A percentile compares a stretch with the other conserved stretches of the same genome.
Conservation (phyloP, 345 rosid species). For the Laguncularia racemosa region DNA sequence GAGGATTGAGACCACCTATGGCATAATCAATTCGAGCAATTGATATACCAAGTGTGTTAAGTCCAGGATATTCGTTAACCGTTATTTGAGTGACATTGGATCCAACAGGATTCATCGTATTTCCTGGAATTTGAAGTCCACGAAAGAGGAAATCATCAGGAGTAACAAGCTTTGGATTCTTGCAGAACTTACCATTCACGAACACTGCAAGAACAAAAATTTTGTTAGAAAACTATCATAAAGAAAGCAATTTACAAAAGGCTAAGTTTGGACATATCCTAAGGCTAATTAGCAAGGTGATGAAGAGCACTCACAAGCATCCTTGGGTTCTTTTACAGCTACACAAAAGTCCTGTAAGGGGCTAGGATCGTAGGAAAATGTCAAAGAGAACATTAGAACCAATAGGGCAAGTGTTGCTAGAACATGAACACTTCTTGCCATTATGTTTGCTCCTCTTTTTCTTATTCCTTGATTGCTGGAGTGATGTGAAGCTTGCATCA, state of each 20-base stretch:
- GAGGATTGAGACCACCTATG: slow-evolving; percentile 13
- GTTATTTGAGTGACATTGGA: slow-evolving; percentile 8
- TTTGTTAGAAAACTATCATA: slow-evolving; percentile 13
- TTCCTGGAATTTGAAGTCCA: slow-evolving; percentile 7
- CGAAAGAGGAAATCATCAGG: slow-evolving; percentile 11
- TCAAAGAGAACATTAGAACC: too few species aligned
- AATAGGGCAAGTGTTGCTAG: too few species aligned
- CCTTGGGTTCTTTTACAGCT: too few species aligned
- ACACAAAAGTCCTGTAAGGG: too few species aligned
- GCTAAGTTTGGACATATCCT: neutral
- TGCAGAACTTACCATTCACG: slow-evolving; percentile 17
- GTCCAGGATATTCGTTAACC: slow-evolving; percentile 6
- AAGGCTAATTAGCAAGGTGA: too few species aligned
- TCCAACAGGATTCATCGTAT: slow-evolving; percentile 10
- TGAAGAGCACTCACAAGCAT: too few species aligned
- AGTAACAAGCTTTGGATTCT: slow-evolving; percentile 7
- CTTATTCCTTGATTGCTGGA: too few species aligned
- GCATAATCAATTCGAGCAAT: slow-evolving; percentile 12
- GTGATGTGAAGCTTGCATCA: too few species aligned
- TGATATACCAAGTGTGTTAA: slow-evolving; percentile 17
- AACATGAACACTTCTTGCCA: too few species aligned
- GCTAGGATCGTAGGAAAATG: too few species aligned
- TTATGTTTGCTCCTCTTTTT: too few species aligned
- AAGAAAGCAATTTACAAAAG: slow-evolving; percentile 9
- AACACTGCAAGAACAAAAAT: slow-evolving; percentile 16